Conservation (phyloP, 2,329 filamentous ascomycete species). For the Pyrenochaeta sp. region DNA sequence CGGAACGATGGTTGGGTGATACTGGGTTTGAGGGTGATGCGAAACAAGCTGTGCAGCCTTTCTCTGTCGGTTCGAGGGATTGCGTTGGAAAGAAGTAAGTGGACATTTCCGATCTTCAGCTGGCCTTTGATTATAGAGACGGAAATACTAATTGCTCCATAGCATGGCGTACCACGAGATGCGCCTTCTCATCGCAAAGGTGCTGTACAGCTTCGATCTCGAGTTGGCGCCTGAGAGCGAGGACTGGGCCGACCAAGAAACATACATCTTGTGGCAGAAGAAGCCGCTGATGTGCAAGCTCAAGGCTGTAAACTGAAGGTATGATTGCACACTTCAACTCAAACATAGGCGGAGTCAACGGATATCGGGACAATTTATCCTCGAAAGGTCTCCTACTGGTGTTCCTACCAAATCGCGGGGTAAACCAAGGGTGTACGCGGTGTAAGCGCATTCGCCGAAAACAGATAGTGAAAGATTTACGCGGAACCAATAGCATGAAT, state of each 20-base stretch:
- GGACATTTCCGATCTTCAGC: background rate
- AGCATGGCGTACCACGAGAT: constrained; percentile 52
- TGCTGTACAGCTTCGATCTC: constrained; percentile 50
- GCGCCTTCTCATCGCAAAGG: constrained; percentile 49
- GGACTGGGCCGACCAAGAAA: constrained; percentile 41
- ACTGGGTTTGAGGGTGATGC: constrained; percentile 34
- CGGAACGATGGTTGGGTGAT: constrained; percentile 51
- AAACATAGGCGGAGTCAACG: too few relatives aligned
- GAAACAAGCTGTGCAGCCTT: constrained; percentile 51
- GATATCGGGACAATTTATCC: too few relatives aligned
- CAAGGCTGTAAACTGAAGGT: constrained; percentile 19
- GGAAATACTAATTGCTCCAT: constrained; percentile 9
- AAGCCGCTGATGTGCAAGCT: constrained; percentile 42
- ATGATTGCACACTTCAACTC: too few relatives aligned
- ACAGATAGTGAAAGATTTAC: too few relatives aligned
- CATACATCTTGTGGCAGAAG: constrained; percentile 50
- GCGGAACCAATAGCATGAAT: too few relatives aligned
- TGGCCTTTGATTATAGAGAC: background rate
- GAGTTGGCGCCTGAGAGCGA: constrained; percentile 43
- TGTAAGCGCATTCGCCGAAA: too few relatives aligned
- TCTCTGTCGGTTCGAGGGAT: constrained; percentile 53
- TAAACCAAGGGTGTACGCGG: too few relatives aligned
- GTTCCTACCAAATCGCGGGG: too few relatives aligned
- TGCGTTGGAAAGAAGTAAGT: constrained; percentile 49
- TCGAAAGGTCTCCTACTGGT: too few relatives aligned